A percentile compares a stretch with the other conserved stretches of the same genome.
Conservation (phyloP, 106 monocot genomes). For the Allium sativum region DNA sequence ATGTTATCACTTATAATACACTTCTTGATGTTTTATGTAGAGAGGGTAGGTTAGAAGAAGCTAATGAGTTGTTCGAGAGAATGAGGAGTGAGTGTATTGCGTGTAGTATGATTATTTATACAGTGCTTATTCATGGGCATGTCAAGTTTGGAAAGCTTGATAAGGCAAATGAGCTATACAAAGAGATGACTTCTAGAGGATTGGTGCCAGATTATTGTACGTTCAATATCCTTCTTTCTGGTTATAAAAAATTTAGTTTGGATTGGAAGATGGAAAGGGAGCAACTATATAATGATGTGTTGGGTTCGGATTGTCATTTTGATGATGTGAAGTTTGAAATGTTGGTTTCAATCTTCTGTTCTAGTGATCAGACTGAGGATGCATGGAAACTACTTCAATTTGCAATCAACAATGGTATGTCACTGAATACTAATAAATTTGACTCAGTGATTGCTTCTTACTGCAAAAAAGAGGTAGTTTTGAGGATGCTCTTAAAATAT, state of each 20-base stretch:
- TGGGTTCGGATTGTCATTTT: not conserved
- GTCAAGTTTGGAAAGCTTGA: conserved; percentile 60
- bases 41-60: conserved; percentile 66
- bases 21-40: conserved; percentile 37
- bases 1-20: conserved; percentile 56
- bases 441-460: conserved; percentile 61
- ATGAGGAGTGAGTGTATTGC: conserved; percentile 28
- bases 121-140: conserved; percentile 73
- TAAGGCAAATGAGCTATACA: conserved; percentile 27
- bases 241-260: conserved; percentile 37
- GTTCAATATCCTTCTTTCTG: conserved; percentile 62
- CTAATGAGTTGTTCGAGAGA: conserved; percentile 42
- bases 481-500: conserved; percentile 56
- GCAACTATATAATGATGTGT: not conserved
- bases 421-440: conserved; percentile 30
- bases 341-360: conserved; percentile 49
- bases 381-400: conserved; percentile 32
- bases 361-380: conserved; percentile 45
- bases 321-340: conserved; percentile 32
- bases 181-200: conserved; percentile 49
- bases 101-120: conserved; percentile 50
- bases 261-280: not conserved
- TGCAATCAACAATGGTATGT: conserved; percentile 22
- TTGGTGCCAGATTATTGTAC: conserved; percentile 68
- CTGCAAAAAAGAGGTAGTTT: conserved; percentile 52